These are phyloP conservation scores for Penicillium waksmanii DNA, from an alignment of 495 filamentous ascomycete species.

Conservation along the genomic window DNA sequence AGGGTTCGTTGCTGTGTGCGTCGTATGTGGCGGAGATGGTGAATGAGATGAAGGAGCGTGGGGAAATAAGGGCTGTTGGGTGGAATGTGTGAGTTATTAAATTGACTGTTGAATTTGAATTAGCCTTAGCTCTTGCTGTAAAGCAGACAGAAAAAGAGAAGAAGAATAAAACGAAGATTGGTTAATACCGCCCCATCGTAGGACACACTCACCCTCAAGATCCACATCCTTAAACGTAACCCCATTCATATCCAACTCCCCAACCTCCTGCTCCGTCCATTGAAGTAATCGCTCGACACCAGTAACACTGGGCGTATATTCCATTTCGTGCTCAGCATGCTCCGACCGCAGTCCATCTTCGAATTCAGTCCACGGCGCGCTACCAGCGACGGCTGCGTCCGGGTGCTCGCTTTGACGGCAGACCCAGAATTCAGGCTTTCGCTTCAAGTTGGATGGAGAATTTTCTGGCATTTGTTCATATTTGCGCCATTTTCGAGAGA, in stretches of 20 bases:
- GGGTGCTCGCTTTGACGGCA: slow-evolving; percentile 66
- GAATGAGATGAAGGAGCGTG: slow-evolving; percentile 43
- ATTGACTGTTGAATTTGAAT: slow-evolving; percentile 37
- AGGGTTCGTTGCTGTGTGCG: not conserved
- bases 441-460: slow-evolving; percentile 30
- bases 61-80: slow-evolving; percentile 36
- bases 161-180: too few species aligned
- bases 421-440: slow-evolving; percentile 65
- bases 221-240: slow-evolving; percentile 42
- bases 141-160: too few species aligned
- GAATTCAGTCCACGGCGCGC: slow-evolving; percentile 71
- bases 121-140: not conserved
- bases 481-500: slow-evolving; percentile 24
- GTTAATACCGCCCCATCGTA: too few species aligned
- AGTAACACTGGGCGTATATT: slow-evolving; percentile 73
- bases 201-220: slow-evolving; percentile 47
- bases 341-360: slow-evolving; percentile 57
- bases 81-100: slow-evolving; percentile 49
- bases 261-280: slow-evolving; percentile 51
- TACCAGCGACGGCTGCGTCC: slow-evolving; percentile 54
- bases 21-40: slow-evolving; percentile 36
- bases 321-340: slow-evolving; percentile 69
- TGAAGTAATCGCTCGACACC: slow-evolving; percentile 52
- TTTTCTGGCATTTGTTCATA: slow-evolving; percentile 46
- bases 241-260: slow-evolving; percentile 38